These are phyloP conservation scores for Lactarius sanguifluus DNA, from an alignment of 768 basidiomycete genomes.

Conservation along the genomic window DNA sequence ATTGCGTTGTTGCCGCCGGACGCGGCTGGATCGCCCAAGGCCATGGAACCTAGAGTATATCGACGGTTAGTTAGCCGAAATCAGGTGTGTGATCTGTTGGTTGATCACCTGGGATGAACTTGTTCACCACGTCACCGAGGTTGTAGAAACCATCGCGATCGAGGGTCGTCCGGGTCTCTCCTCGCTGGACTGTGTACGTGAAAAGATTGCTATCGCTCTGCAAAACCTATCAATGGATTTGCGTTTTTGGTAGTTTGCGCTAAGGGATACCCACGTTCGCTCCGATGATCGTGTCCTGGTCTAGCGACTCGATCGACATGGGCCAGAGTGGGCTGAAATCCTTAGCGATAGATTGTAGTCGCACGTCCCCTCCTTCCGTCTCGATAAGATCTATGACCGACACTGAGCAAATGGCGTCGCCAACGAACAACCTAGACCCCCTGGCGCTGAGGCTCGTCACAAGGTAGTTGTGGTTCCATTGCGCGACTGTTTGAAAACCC, in stretches of 20 bases:
- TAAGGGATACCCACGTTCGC: slow-evolving; percentile 59
- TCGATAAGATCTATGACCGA: slow-evolving; percentile 56
- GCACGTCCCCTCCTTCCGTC: slow-evolving; percentile 40
- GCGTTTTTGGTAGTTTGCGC: slow-evolving; percentile 1
- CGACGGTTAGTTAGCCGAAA: neutral
- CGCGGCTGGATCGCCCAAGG: slow-evolving; percentile 45
- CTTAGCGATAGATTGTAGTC: slow-evolving; percentile 51
- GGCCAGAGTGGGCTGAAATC: slow-evolving; percentile 81
- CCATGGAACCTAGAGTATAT: slow-evolving; percentile 51
- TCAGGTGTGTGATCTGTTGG: neutral
- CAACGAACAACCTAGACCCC: slow-evolving; percentile 59
- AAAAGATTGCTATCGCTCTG: slow-evolving; percentile 70
- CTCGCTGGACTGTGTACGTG: slow-evolving; percentile 53
- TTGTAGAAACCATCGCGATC: slow-evolving; percentile 71
- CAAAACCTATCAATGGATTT: neutral
- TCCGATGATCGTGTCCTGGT: slow-evolving; percentile 58
- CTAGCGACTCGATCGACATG: slow-evolving; percentile 57
- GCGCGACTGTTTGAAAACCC: slow-evolving; percentile 46
- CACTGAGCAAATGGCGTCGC: slow-evolving; percentile 79
- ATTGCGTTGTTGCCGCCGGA: slow-evolving; percentile 33
- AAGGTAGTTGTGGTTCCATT: slow-evolving; percentile 84
- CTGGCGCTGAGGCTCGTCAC: slow-evolving; percentile 64
- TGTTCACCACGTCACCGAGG: slow-evolving; percentile 74
- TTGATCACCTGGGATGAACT: slow-evolving; percentile 62
- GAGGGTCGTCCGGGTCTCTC: slow-evolving; percentile 46